A percentile compares a stretch with the other conserved stretches of the same genome.
Conservation (phyloP, 192 early-diverging fungal species). For the Mortierella antarctica region DNA sequence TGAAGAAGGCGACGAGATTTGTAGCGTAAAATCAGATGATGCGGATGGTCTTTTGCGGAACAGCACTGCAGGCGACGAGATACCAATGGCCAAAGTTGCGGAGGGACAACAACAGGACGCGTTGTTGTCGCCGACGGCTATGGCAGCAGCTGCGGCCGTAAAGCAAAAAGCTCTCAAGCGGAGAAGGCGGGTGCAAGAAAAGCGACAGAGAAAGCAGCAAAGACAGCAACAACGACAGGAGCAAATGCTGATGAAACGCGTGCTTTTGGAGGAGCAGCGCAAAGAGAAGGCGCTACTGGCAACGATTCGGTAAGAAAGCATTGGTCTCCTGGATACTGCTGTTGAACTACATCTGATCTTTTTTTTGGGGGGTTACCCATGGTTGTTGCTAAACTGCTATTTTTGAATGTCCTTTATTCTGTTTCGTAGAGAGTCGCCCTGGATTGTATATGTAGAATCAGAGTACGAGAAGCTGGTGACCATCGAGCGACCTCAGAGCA, state of each 20-base stretch:
- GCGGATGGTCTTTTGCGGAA: not conserved
- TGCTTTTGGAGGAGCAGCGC: constrained; percentile 34
- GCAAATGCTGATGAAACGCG: constrained; percentile 28
- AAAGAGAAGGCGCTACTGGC: constrained; percentile 50
- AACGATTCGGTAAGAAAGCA: constrained; percentile 30
- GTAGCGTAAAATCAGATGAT: not conserved
- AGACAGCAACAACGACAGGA: too few species aligned
- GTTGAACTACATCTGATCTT: not conserved
- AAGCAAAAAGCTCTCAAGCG: constrained; percentile 3
- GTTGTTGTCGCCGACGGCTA: not conserved
- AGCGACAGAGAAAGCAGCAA: constrained; percentile 4
- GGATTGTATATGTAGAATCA: constrained; percentile 43
- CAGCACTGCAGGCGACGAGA: not conserved
- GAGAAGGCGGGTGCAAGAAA: constrained; percentile 23
- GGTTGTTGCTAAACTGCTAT: too few species aligned
- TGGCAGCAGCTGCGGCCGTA: not conserved
- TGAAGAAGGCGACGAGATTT: constrained; percentile 2
- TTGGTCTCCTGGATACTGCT: not conserved
- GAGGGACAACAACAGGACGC: not conserved
- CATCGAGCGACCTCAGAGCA: constrained; percentile 41
- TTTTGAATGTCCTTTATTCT: not conserved
- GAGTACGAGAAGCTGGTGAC: constrained; percentile 49
- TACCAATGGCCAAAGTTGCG: not conserved
- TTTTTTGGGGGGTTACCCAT: not conserved
- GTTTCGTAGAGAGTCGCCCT: constrained; percentile 36